phyloP scores from a whole-genome alignment of 75 land plant genomes.

The Adiantum capillusveneris region DNA sequence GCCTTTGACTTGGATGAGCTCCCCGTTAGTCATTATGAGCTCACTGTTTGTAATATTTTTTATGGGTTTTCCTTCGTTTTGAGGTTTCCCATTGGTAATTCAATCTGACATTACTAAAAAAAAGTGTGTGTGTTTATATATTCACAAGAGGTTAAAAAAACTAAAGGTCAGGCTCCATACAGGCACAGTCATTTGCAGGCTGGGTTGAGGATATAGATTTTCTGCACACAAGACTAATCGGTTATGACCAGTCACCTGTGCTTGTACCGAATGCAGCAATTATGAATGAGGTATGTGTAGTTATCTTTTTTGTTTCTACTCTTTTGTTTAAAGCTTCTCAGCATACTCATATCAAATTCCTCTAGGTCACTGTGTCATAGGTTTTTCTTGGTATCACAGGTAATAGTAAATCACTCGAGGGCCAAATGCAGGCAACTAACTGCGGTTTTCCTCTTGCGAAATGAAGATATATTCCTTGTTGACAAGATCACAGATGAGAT shows the following conservation, averaged over 20 bases:
- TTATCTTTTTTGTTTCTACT: no score
- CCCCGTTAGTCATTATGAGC: no score
- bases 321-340: no score
- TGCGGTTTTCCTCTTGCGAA: conserved; percentile 8
- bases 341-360: no score
- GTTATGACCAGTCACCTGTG: conserved; percentile 16
- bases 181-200: conserved; percentile 25
- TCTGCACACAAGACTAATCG: conserved; percentile 19
- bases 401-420: conserved; percentile 7
- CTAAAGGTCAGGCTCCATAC: neutral
- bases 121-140: no score
- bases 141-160: no score
- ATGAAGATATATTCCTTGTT: conserved; percentile 19
- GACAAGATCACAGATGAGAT: conserved; percentile 18
- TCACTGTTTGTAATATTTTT: no score
- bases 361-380: no score
- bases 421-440: conserved; percentile 6
- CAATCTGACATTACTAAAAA: no score
- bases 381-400: neutral
- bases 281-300: conserved; percentile 10
- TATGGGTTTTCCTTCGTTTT: no score
- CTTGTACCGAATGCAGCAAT: conserved; percentile 23
- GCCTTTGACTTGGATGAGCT: no score
- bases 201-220: conserved; percentile 23
- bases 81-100: no score